A percentile compares a stretch with the other conserved stretches of the same genome.
Conservation (phyloP, 2,329 filamentous ascomycete species). For the Aspergillus ochraceoroseus region DNA sequence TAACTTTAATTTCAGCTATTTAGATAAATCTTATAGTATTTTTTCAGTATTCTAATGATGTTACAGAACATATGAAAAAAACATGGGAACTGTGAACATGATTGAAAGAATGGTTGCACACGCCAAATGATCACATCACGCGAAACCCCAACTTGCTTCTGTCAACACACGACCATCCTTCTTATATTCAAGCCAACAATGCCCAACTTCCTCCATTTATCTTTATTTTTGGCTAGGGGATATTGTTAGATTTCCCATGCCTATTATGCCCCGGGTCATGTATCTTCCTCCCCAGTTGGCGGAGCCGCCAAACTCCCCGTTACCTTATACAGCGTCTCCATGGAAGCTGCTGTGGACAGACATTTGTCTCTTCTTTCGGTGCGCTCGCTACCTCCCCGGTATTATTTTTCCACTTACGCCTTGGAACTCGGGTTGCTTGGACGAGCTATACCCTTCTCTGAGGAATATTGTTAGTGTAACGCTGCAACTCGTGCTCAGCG, state of each 20-base stretch:
- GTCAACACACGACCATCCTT: no score
- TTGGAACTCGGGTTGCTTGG: constrained; percentile 50
- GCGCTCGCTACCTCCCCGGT: constrained; percentile 48
- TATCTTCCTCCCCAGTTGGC: constrained; percentile 12
- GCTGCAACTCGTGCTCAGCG: constrained; percentile 55
- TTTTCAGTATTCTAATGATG: no score
- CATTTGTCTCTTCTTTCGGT: constrained; percentile 35
- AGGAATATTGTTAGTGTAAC: constrained; percentile 55
- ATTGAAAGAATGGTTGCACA: neutral
- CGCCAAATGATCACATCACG: constrained; percentile 8
- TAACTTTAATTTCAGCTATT: no score
- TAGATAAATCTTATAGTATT: no score
- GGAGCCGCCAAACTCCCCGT: constrained; percentile 19
- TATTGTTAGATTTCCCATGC: no score
- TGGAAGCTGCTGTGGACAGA: constrained; percentile 39
- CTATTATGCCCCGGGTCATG: no score
- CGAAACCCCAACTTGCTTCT: constrained; percentile 1
- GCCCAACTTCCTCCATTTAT: neutral
- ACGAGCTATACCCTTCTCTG: constrained; percentile 59
- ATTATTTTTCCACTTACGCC: constrained; percentile 57
- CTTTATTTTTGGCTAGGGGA: no score
- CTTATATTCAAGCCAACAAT: neutral
- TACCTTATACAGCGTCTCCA: constrained; percentile 41
- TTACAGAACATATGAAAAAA: no score
- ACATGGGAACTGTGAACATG: no score